Percentiles rank a stretch among this genome's conserved stretches.
These are phyloP conservation scores for Ricinus communis DNA, from an alignment of 345 rosid species.

Conservation along the genomic window DNA sequence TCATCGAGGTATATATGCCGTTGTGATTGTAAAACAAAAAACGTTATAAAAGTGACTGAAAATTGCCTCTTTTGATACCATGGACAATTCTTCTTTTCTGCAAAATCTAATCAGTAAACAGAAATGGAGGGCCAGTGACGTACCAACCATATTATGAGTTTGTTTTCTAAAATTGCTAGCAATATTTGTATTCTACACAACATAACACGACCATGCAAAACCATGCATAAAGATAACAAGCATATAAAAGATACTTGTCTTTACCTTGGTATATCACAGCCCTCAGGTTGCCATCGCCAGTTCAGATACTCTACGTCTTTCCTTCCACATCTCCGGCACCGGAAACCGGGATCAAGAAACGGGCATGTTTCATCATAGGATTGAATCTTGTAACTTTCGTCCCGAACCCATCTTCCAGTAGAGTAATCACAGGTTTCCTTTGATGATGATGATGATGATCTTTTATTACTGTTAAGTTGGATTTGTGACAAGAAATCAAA, in stretches of 20 bases:
- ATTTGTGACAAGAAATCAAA: slow-evolving; percentile 16
- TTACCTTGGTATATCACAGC: slow-evolving; percentile 80
- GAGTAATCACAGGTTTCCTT: slow-evolving; percentile 51
- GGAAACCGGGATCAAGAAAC: slow-evolving; percentile 84
- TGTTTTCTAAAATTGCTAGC: too few species aligned
- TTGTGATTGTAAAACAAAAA: too few species aligned
- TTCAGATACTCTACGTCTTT: slow-evolving; percentile 54
- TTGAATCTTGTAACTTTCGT: slow-evolving; percentile 24
- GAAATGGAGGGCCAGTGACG: too few species aligned
- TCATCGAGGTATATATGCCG: too few species aligned
- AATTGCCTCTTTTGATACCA: too few species aligned
- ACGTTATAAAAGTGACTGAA: too few species aligned
- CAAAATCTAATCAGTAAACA: too few species aligned
- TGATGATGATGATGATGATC: not conserved
- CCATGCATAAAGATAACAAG: not conserved
- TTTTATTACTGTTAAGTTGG: not conserved
- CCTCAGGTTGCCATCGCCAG: slow-evolving; percentile 91
- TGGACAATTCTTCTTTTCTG: too few species aligned
- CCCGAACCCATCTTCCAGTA: slow-evolving; percentile 67
- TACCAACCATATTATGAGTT: too few species aligned
- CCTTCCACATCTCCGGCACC: slow-evolving; percentile 63
- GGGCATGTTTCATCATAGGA: slow-evolving; percentile 62
- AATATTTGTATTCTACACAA: too few species aligned
- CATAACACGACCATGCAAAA: not conserved
- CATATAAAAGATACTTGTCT: too few species aligned